Conservation (phyloP, 2,329 filamentous ascomycete species). For the Apiospora arundinis region DNA sequence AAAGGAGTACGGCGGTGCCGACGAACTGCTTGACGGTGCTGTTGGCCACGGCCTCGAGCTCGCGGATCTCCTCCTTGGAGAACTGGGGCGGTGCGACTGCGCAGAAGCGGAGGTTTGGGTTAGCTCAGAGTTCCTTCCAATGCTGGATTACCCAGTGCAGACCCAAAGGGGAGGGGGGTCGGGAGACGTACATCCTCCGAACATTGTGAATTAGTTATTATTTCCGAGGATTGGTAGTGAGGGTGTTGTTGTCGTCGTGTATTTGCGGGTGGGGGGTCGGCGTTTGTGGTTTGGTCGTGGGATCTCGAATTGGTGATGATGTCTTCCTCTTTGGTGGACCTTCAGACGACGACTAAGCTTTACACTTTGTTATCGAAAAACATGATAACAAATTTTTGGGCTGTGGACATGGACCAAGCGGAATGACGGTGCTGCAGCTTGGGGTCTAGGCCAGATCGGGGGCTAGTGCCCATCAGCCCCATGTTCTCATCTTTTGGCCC, state of each 20-base stretch:
- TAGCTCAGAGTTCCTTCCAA: not conserved
- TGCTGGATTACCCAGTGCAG: not conserved
- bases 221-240: not conserved
- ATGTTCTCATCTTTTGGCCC: constrained; percentile 13
- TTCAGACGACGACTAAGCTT: too few species aligned
- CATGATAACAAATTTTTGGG: constrained; percentile 12
- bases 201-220: constrained; percentile 54
- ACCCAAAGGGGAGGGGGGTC: too few species aligned
- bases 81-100: constrained; percentile 63
- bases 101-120: not conserved
- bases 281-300: not conserved
- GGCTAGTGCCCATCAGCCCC: not conserved
- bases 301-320: constrained; percentile 9
- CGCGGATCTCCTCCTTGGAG: constrained; percentile 72
- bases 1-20: constrained; percentile 71
- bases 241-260: not conserved
- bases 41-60: constrained; percentile 71
- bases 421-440: not conserved
- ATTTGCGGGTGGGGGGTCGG: not conserved
- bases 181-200: constrained; percentile 63
- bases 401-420: constrained; percentile 4
- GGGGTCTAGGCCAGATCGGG: not conserved
- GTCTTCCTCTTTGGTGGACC: not conserved
- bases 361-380: not conserved
- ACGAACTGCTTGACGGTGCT: constrained; percentile 72